A percentile compares a stretch with the other conserved stretches of the same genome.
These are phyloP conservation scores for Naumovozyma castellii DNA, from an alignment of 805 yeast species.

Conservation along the genomic window DNA sequence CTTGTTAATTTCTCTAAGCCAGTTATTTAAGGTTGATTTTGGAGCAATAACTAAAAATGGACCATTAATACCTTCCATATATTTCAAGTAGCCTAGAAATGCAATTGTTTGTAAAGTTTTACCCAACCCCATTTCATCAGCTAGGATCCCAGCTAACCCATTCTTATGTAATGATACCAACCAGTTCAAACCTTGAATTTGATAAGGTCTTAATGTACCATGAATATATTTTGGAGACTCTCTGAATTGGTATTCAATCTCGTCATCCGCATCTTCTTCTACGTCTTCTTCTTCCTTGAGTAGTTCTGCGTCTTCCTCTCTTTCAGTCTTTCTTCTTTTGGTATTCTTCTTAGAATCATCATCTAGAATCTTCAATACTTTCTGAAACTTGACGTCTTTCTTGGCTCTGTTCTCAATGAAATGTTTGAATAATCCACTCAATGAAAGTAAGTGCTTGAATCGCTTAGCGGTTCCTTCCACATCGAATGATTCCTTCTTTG, in stretches of 20 bases:
- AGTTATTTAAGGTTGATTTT: slow-evolving; percentile 70
- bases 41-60: slow-evolving; percentile 75
- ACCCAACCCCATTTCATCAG: slow-evolving; percentile 84
- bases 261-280: slow-evolving; percentile 13
- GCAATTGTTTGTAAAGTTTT: slow-evolving; percentile 75
- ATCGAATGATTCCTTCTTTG: neutral
- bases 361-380: slow-evolving; percentile 39
- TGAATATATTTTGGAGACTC: slow-evolving; percentile 71
- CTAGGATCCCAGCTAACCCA: slow-evolving; percentile 64
- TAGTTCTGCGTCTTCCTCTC: slow-evolving; percentile 71
- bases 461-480: slow-evolving; percentile 48
- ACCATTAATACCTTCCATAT: slow-evolving; percentile 48
- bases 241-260: slow-evolving; percentile 43
- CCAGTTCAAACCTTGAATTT: slow-evolving; percentile 78
- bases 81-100: slow-evolving; percentile 62
- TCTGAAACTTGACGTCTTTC: slow-evolving; percentile 46
- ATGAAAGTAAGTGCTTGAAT: slow-evolving; percentile 55
- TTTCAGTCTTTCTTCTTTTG: slow-evolving; percentile 61
- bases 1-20: slow-evolving; percentile 66
- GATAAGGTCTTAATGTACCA: slow-evolving; percentile 64
- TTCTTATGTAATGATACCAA: slow-evolving; percentile 59
- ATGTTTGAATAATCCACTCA: slow-evolving; percentile 58
- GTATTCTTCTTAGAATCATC: slow-evolving; percentile 9
- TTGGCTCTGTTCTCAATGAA: slow-evolving; percentile 57
- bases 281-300: slow-evolving; percentile 36